phyloP scores from a whole-genome alignment of 495 filamentous ascomycete genomes.

The Tuber calosporum region DNA sequence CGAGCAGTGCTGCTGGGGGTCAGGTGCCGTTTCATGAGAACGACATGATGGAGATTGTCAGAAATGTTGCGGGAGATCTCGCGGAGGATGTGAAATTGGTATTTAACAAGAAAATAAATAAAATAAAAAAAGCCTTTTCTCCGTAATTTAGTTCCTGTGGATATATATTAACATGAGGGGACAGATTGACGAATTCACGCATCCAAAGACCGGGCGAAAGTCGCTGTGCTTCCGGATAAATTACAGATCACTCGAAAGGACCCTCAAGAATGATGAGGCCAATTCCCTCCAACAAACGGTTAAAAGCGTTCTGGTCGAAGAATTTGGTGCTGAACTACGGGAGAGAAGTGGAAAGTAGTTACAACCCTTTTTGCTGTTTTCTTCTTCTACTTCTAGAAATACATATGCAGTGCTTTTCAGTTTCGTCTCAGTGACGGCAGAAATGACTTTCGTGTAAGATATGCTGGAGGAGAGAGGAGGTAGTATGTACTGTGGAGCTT shows the following conservation, averaged over 20 bases:
- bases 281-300: slow-evolving; percentile 70
- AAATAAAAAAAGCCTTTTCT: neutral
- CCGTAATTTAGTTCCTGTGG: neutral
- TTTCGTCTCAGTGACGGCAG: neutral
- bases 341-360: slow-evolving; percentile 39
- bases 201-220: slow-evolving; percentile 74
- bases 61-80: slow-evolving; percentile 67
- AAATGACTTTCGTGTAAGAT: neutral
- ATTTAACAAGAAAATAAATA: neutral
- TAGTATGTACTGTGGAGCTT: neutral
- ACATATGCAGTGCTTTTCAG: neutral
- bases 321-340: slow-evolving; percentile 74
- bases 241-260: slow-evolving; percentile 82
- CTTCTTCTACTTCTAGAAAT: slow-evolving; percentile 8
- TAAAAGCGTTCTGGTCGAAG: slow-evolving; percentile 53
- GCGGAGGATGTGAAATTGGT: slow-evolving; percentile 76
- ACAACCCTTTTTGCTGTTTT: slow-evolving; percentile 11
- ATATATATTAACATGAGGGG: slow-evolving; percentile 4
- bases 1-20: slow-evolving; percentile 44
- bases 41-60: slow-evolving; percentile 91
- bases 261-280: slow-evolving; percentile 69
- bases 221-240: slow-evolving; percentile 89
- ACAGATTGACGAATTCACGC: slow-evolving; percentile 69
- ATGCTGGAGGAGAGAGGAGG: slow-evolving; percentile 1
- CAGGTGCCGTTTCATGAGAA: slow-evolving; percentile 71